Conservation (phyloP, 345 rosid genomes). For the Euphorbia peplus region DNA sequence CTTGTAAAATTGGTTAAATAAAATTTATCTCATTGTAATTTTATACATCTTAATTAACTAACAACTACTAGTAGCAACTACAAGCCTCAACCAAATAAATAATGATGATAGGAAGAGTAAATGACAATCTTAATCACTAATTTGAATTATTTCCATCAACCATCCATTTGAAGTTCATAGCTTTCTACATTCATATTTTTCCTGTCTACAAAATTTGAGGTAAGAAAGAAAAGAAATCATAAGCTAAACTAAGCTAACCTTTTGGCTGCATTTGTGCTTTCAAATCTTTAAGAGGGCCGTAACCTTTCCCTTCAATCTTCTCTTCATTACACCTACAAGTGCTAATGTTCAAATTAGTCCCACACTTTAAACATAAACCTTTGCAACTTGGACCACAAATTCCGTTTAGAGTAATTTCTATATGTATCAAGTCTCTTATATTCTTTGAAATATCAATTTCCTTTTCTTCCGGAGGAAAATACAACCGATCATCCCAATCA, state of each 20-base stretch:
- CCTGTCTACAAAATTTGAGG: too few relatives aligned
- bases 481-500: conserved; percentile 76
- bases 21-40: too few relatives aligned
- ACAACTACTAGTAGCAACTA: too few relatives aligned
- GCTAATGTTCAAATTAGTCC: conserved; percentile 61
- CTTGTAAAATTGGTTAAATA: too few relatives aligned
- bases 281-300: conserved; percentile 67
- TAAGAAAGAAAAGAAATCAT: too few relatives aligned
- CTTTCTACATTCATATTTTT: too few relatives aligned
- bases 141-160: too few relatives aligned
- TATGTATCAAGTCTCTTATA: conserved; percentile 73
- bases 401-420: conserved; percentile 64
- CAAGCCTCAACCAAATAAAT: too few relatives aligned
- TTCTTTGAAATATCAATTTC: conserved; percentile 84
- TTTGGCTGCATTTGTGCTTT: conserved; percentile 58
- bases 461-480: conserved; percentile 61
- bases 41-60: too few relatives aligned
- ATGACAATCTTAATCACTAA: too few relatives aligned
- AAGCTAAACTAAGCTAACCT: conserved; percentile 3
- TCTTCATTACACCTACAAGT: conserved; percentile 56
- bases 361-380: conserved; percentile 78
- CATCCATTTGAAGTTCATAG: not conserved
- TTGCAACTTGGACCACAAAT: conserved; percentile 70
- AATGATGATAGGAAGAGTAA: too few relatives aligned
- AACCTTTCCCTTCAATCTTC: conserved; percentile 38